These are phyloP conservation scores for Paxillus ammoniavirescens DNA, from an alignment of 768 basidiomycete species.

Conservation along the genomic window DNA sequence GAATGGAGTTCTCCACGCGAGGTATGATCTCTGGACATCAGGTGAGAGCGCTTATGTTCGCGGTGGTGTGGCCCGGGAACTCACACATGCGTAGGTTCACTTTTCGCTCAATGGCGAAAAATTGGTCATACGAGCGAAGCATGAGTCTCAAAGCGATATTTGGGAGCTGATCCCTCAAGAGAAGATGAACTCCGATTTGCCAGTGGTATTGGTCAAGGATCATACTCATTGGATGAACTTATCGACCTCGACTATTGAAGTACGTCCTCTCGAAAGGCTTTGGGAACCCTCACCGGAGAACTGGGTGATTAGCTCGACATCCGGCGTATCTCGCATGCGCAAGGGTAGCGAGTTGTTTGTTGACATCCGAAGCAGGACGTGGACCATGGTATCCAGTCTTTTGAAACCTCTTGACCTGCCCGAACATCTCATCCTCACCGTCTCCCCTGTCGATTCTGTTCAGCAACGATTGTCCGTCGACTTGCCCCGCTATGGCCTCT, in stretches of 20 bases:
- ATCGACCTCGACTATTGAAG: slow-evolving; percentile 19
- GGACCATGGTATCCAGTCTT: slow-evolving; percentile 25
- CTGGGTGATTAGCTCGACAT: slow-evolving; percentile 21
- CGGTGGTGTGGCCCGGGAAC: not conserved
- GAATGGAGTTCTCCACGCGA: slow-evolving; percentile 26
- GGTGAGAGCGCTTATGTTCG: slow-evolving; percentile 7
- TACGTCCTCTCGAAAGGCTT: slow-evolving; percentile 22
- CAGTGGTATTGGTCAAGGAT: slow-evolving; percentile 16
- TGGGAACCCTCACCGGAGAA: slow-evolving; percentile 28
- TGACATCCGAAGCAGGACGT: slow-evolving; percentile 27
- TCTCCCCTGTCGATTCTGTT: not conserved
- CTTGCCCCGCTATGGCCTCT: slow-evolving; percentile 41
- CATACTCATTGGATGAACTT: slow-evolving; percentile 34
- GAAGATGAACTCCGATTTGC: slow-evolving; percentile 25
- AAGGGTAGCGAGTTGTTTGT: slow-evolving; percentile 15
- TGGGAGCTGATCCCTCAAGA: slow-evolving; percentile 25
- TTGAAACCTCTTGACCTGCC: slow-evolving; percentile 24
- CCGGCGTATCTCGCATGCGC: slow-evolving; percentile 8
- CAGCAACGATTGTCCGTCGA: slow-evolving; percentile 22
- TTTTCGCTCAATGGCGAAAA: slow-evolving; percentile 17
- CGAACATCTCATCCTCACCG: slow-evolving; percentile 22
- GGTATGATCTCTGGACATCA: slow-evolving; percentile 13
- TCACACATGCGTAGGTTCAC: slow-evolving; percentile 15
- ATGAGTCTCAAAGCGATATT: not conserved
- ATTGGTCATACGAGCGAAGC: slow-evolving; percentile 20